Evolutionary conservation across 192 early-diverging fungal species (phyloP).

Genomic region (Chytriomyces sp.): DNA sequence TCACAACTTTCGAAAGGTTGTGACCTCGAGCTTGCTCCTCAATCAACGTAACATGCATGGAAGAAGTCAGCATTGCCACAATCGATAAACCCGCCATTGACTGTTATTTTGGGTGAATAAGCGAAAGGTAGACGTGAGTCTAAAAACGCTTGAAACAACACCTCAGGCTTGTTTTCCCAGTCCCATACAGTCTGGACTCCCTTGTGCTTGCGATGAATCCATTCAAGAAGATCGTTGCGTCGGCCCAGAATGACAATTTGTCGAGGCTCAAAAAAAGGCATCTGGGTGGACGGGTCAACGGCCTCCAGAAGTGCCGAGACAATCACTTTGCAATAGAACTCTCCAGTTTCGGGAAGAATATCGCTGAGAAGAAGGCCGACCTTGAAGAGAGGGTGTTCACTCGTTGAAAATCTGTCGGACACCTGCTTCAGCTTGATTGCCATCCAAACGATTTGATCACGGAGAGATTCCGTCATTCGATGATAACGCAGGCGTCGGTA

Average conservation of each 20-base stretch:
- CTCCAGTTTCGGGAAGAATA: slow-evolving; percentile 25
- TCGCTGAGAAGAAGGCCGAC: slow-evolving; percentile 10
- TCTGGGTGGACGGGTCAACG: not conserved
- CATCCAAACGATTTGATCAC: slow-evolving; percentile 24
- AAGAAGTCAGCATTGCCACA: slow-evolving; percentile 1
- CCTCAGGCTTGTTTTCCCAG: slow-evolving; percentile 17
- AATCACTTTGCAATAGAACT: slow-evolving; percentile 14
- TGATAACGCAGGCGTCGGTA: slow-evolving; percentile 5
- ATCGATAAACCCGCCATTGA: not conserved
- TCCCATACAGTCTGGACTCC: slow-evolving; percentile 13
- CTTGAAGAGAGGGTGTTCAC: not conserved
- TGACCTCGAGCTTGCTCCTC: slow-evolving; percentile 28
- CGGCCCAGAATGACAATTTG: slow-evolving; percentile 19
- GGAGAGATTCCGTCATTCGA: slow-evolving; percentile 25
- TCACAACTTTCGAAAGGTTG: slow-evolving; percentile 6
- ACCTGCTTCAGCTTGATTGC: not conserved
- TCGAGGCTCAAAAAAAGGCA: not conserved
- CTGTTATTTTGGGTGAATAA: too few species aligned
- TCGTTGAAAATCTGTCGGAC: not conserved
- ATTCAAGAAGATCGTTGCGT: not conserved
- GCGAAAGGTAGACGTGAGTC: too few species aligned
- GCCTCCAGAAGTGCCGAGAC: slow-evolving; percentile 8
- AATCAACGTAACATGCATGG: slow-evolving; percentile 22
- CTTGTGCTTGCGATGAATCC: not conserved
- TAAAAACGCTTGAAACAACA: too few species aligned